Base-by-base conservation (phyloP, 169 alveolate species). In the Condylostoma magnum region DNA sequence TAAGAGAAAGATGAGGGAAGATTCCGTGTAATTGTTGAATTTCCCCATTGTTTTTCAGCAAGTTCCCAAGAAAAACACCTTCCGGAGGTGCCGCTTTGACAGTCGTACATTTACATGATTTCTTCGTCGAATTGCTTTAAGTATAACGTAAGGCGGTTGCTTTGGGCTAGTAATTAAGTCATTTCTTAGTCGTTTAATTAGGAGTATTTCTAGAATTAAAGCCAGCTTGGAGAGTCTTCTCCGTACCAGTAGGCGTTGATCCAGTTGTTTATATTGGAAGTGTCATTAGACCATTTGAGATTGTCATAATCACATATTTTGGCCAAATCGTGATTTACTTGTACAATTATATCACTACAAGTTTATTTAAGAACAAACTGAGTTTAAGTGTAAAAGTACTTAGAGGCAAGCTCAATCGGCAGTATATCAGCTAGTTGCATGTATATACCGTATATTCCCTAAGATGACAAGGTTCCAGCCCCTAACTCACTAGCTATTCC, bases 41-140 rank as follows among this genome's bases (percentile, higher is more conserved):
- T n/a, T n/a, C 50, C 73, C 73, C 54, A 44, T 20, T 63, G 73
- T n/a, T 63, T 43, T 0, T 22, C 10, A 25, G 58, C 60, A 43
- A 63, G 33, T 4, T 25, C 25, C 73, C 54, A 44, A 22, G 37
- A 3, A 28, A 12, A 18, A 22, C 73, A 63, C 3, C 25, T 46
- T n/a, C n/a, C n/a, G 12, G 37, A n/a, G 0, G 58, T 57, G 20
- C 38, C 20, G 44, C 46, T 63, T 6, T 10, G 20, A 4, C 73
- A 63, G 2, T 38, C 20, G 31, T 63, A 63, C 37, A 43, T 30
- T 15, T 38, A 15, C 46, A 43, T 63, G 8, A 63, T 6, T 8
- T 44, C 43, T 22, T n/a, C 10, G 6, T 63, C 73, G 28, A 63
- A 44, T 25, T 41, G 38, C 22, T 38, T 28, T n/a, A 63, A 63